Conservation (phyloP, 2,329 filamentous ascomycete genomes). For the Penicillium sp. region DNA sequence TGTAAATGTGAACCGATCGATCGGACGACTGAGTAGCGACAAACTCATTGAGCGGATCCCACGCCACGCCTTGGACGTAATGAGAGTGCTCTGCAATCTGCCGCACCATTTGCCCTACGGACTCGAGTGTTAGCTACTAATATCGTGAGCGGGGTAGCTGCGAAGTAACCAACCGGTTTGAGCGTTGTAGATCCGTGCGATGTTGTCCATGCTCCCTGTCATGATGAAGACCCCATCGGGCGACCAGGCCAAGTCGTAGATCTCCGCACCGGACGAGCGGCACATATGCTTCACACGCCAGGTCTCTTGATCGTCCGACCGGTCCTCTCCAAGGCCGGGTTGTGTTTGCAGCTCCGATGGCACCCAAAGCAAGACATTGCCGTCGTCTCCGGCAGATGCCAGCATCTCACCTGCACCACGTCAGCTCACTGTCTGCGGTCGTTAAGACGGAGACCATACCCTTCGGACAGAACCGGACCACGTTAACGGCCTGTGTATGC, state of each 20-base stretch:
- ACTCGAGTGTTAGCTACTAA: conserved; percentile 24
- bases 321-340: conserved; percentile 74
- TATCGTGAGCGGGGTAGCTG: not conserved
- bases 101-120: conserved; percentile 66
- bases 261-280: conserved; percentile 88
- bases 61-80: conserved; percentile 96
- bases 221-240: conserved; percentile 97
- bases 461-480: conserved; percentile 92
- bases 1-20: conserved; percentile 96
- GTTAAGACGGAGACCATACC: conserved; percentile 52
- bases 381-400: conserved; percentile 93
- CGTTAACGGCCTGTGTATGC: conserved; percentile 96
- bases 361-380: conserved; percentile 95
- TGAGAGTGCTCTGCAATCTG: conserved; percentile 98
- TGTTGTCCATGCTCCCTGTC: conserved; percentile 98
- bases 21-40: conserved; percentile 98
- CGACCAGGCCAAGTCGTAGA: conserved; percentile 98
- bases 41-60: conserved; percentile 97
- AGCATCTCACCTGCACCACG: conserved; percentile 72
- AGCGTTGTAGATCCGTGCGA: conserved; percentile 94
- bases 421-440: conserved; percentile 22
- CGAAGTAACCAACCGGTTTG: conserved; percentile 66
- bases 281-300: conserved; percentile 99
- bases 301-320: conserved; percentile 87
- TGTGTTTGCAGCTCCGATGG: conserved; percentile 72